phyloP scores from a whole-genome alignment of 2,329 filamentous ascomycete species.

The Calonectria honghensis region DNA sequence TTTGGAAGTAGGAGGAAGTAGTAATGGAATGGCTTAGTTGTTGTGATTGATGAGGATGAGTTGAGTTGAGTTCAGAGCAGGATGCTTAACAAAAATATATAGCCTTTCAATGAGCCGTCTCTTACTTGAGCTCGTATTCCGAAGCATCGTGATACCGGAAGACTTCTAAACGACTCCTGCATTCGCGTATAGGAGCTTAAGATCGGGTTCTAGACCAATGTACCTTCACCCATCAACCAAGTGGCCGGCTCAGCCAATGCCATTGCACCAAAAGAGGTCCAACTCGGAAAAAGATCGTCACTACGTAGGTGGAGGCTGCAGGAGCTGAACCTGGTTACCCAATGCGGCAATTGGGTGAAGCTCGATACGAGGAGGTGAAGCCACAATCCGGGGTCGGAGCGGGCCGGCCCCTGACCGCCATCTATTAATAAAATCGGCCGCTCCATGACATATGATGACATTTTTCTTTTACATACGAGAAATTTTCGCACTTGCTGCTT shows the following conservation, averaged over 20 bases:
- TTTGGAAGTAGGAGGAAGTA: not conserved
- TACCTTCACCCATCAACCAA: not conserved
- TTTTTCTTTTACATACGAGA: not conserved
- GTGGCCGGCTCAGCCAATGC: not conserved
- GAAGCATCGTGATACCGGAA: not conserved
- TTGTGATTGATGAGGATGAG: not conserved
- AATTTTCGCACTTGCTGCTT: not conserved
- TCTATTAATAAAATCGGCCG: conserved; percentile 5
- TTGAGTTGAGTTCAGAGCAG: not conserved
- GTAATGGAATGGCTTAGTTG: not conserved
- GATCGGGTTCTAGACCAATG: not conserved
- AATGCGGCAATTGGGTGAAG: not conserved
- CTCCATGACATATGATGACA: not conserved
- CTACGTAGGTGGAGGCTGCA: not conserved
- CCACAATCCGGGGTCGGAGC: conserved; percentile 5
- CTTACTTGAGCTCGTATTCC: not conserved
- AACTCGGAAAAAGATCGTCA: not conserved
- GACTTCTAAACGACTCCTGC: conserved; percentile 6
- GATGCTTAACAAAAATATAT: not conserved
- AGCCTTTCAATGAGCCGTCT: not conserved
- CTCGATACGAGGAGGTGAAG: conserved; percentile 7
- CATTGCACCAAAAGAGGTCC: not conserved
- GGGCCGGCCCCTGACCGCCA: not conserved
- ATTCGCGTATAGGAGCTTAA: not conserved
- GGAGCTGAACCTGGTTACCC: not conserved